Evolutionary conservation across 257 asterid species (phyloP), one percentile per base, ranked within the genome.

Genomic region (Solanum stenotomum): DNA sequence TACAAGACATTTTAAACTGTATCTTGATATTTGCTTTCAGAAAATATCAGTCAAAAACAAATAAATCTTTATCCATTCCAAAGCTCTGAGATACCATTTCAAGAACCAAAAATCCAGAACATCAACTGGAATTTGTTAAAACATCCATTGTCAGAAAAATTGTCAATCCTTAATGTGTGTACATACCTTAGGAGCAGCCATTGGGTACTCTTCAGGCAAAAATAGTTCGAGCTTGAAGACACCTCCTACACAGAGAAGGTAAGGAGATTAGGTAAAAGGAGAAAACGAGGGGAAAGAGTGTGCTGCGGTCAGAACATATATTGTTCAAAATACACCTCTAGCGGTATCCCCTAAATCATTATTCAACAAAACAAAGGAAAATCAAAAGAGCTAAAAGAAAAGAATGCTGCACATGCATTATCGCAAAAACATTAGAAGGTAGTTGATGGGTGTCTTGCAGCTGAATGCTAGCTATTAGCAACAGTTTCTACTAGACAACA

Each of bases 151-250:
- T 7, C 56, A 6, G 22, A 38, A 29, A 38, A 35, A 23, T 38
- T 38, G 33, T n/a, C 59, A 6, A 31, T 18, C 67, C 38, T 44
- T 16, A 74, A 34, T 74, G 11, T 25, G 11, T 25, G 44, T 76
- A 70, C 77, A 83, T 93, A 94, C 99, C 98, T 95, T 97, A 16
- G 98, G 98, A 85, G 99, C 99, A 91, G 99, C 99, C 99, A 97
- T 97, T 25, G 99, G 99, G 89, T 97, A 97, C 87, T 97, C 99
- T 92, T 96, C 99, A 8, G 99, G 98, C 89, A 97, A 90, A 93
- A 96, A 97, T 71, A 97, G 92, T 94, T 97, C 98, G 91, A 97
- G 93, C 98, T 97, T 97, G 89, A 97, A 97, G 81, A 97, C 99
- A 77, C 99, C 99, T 59, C 99, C 99, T 97, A 88, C 75, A 90